Evolutionary conservation across 345 rosid genomes (phyloP).

Genomic region (Lepidium africanum): DNA sequence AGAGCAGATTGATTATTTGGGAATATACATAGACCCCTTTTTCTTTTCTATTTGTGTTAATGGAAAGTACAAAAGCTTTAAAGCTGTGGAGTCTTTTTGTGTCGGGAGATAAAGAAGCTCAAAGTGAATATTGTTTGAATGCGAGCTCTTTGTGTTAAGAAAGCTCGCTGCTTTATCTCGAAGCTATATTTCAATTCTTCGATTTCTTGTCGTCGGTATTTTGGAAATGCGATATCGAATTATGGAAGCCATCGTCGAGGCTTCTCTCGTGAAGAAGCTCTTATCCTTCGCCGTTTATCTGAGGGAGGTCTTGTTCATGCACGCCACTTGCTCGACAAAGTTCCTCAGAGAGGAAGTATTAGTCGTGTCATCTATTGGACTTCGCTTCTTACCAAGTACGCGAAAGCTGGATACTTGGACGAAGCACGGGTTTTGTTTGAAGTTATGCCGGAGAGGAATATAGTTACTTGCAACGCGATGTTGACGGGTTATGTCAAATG

Average conservation of each 20-base stretch:
- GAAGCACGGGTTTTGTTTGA: conserved; percentile 49
- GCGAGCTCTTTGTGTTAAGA: conserved; percentile 26
- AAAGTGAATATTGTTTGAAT: conserved; percentile 11
- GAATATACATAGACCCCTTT: not conserved
- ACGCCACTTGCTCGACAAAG: conserved; percentile 46
- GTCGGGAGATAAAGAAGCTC: not conserved
- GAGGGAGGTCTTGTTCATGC: conserved; percentile 32
- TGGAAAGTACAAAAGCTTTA: not conserved
- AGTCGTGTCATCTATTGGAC: conserved; percentile 43
- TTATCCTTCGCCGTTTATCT: conserved; percentile 29
- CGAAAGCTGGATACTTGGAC: conserved; percentile 38
- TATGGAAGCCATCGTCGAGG: conserved; percentile 2
- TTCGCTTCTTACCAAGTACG: conserved; percentile 42
- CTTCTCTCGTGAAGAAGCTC: conserved; percentile 32
- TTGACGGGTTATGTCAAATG: conserved; percentile 40
- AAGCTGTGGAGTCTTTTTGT: not conserved
- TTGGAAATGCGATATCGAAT: conserved; percentile 1
- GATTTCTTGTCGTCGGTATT: not conserved
- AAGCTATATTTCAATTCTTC: conserved; percentile 8
- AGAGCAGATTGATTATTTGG: not conserved
- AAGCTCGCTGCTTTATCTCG: conserved; percentile 9
- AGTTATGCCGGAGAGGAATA: conserved; percentile 44
- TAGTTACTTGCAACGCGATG: conserved; percentile 60
- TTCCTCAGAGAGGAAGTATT: conserved; percentile 32
- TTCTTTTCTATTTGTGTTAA: not conserved